phyloP scores from a whole-genome alignment of 2,329 filamentous ascomycete species.

The Cadophora sp. region DNA sequence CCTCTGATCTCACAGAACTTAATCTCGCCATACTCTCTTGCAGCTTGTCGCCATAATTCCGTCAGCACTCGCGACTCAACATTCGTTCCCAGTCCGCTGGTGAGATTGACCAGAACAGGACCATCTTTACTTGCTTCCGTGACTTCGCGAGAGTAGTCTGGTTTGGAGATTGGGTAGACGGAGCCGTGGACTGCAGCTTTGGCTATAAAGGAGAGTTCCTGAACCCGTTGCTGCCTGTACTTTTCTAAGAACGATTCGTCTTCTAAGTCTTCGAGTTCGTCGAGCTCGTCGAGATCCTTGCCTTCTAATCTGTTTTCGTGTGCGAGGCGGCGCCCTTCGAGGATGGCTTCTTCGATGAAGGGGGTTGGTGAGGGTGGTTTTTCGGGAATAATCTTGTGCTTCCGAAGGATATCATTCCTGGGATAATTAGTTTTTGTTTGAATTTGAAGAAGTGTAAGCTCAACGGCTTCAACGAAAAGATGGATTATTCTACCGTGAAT shows the following conservation, averaged over 20 bases:
- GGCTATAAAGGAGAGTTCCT: constrained; percentile 77
- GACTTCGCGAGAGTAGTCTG: constrained; percentile 89
- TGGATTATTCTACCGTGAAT: too few species aligned
- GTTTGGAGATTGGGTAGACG: constrained; percentile 93
- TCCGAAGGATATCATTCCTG: constrained; percentile 98
- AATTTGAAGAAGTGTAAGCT: neutral
- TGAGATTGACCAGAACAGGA: constrained; percentile 79
- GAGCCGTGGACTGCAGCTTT: constrained; percentile 83
- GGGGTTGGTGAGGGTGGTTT: constrained; percentile 95
- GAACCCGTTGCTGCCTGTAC: constrained; percentile 87
- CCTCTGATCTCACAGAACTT: constrained; percentile 98
- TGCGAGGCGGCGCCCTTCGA: constrained; percentile 81
- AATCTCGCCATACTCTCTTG: constrained; percentile 85
- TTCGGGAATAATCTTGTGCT: constrained; percentile 96
- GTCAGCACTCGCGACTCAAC: constrained; percentile 83
- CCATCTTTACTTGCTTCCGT: constrained; percentile 83
- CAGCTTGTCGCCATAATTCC: constrained; percentile 86
- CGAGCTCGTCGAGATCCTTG: constrained; percentile 92
- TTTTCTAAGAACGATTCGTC: constrained; percentile 89
- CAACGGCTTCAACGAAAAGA: neutral
- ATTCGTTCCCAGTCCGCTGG: constrained; percentile 78
- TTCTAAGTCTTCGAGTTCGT: constrained; percentile 93
- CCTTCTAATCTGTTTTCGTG: constrained; percentile 93
- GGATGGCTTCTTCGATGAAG: constrained; percentile 92
- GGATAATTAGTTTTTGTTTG: constrained; percentile 16